phyloP scores from a whole-genome alignment of 768 basidiomycete species.

The Suillus sp. region DNA sequence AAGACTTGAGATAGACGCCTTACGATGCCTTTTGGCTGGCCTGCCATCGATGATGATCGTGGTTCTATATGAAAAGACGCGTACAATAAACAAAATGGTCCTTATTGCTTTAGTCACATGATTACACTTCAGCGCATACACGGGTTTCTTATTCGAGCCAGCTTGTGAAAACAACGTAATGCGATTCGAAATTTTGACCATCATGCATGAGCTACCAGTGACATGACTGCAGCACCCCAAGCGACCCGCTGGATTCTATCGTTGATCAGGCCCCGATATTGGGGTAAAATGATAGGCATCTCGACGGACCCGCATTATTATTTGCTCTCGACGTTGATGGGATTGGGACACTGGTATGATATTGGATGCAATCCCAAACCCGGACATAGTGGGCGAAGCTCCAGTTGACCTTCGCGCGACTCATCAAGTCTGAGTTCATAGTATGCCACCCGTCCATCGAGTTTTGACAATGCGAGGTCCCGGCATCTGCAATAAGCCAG shows the following conservation, averaged over 20 bases:
- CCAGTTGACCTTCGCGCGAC: background rate
- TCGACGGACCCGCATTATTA: background rate
- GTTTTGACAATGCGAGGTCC: background rate
- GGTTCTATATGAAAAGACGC: conserved; percentile 24
- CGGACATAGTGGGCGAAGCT: background rate
- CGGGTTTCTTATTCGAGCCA: background rate
- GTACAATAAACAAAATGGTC: conserved; percentile 16
- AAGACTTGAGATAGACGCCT: conserved; percentile 49
- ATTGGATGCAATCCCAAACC: background rate
- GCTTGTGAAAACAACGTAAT: background rate
- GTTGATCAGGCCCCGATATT: background rate
- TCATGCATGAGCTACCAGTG: background rate
- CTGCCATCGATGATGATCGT: conserved; percentile 26
- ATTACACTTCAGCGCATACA: background rate
- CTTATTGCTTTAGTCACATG: background rate
- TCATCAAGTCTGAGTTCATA: background rate
- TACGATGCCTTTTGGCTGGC: conserved; percentile 16
- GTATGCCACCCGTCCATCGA: background rate
- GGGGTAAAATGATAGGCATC: background rate
- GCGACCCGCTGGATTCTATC: background rate
- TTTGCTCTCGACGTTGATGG: background rate
- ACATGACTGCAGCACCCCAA: background rate
- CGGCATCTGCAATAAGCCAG: background rate
- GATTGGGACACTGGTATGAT: background rate
- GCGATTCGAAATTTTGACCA: too few relatives aligned